Base-by-base conservation (phyloP, 805 yeast genomes). In the Lipomyces yamadae region DNA sequence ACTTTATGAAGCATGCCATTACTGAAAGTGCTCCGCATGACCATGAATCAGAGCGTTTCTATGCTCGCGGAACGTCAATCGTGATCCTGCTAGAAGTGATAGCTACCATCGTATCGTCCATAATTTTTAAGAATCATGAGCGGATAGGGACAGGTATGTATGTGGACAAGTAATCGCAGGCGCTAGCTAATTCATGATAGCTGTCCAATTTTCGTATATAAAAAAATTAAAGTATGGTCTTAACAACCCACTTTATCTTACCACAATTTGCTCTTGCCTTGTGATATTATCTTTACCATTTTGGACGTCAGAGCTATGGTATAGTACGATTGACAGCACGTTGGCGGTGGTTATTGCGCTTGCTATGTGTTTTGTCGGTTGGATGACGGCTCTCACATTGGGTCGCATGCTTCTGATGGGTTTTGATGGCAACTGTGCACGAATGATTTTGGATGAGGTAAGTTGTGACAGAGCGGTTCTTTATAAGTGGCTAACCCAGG, bases 331-430 rank as follows among this genome's bases (percentile, higher is more conserved):
- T 6, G 83, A 81, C 69, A 66, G 73, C 5, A 37, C 76, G 29
- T 64, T 80, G 50, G 79, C 81, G 11, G 79, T 82, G 29, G 57
- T 70, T 13, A 78, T 80, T 56, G 81, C 81, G 24, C 65, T 65
- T 6, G 70, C 78, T n/a, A 80, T 80, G 83, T 75, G 80, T 65
- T 76, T 74, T 63, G 71, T 77, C 24, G 83, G 83, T 5, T 80
- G 80, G 79, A 69, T 72, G 64, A 72, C 80, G 7, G 76, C 82
- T 3, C 76, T 80, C 61, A 73, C 78, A 29, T 74, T 79, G 37
- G 81, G 82, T 2, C 79, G 82, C 50, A 81, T 81, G 81, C 78
- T 81, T 60, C 77, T 81, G 60, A 76, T 81, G 81, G 78, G 81
- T 11, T 80, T 78, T 70, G 76, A 77, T 24, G 81, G 83, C 8